These are phyloP conservation scores for Kluyveromyces sp. DNA, from an alignment of 1,139 yeast genomes.

Conservation along the genomic window DNA sequence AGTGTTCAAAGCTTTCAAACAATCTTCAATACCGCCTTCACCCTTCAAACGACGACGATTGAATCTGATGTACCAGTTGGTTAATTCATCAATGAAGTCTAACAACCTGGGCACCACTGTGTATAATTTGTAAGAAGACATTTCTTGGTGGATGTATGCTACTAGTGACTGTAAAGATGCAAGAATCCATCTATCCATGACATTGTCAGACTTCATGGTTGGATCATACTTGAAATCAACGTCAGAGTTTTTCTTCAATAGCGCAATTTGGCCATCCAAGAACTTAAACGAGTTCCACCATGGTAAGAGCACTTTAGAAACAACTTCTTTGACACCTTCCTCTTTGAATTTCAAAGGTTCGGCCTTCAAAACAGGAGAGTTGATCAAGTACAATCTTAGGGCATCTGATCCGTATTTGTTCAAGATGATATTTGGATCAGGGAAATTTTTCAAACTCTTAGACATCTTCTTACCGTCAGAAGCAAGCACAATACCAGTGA, in stretches of 20 bases:
- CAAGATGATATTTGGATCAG: constrained; percentile 81
- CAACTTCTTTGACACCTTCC: constrained; percentile 97
- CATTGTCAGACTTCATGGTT: constrained; percentile 60
- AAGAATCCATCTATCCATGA: constrained; percentile 95
- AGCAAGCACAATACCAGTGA: constrained; percentile 93
- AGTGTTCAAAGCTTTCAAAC: constrained; percentile 80
- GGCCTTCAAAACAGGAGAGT: constrained; percentile 95
- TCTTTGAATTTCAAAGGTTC: constrained; percentile 95
- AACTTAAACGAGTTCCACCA: constrained; percentile 98
- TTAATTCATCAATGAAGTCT: constrained; percentile 83
- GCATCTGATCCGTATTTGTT: constrained; percentile 97
- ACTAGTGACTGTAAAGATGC: constrained; percentile 91
- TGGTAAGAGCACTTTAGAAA: constrained; percentile 88
- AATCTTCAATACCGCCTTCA: constrained; percentile 76
- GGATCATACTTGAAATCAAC: constrained; percentile 70
- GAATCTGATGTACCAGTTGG: constrained; percentile 98
- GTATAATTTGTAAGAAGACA: constrained; percentile 82
- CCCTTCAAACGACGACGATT: constrained; percentile 98
- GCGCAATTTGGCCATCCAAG: constrained; percentile 87
- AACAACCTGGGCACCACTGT: constrained; percentile 93
- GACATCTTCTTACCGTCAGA: constrained; percentile 99
- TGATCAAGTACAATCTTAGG: constrained; percentile 86
- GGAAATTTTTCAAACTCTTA: constrained; percentile 94
- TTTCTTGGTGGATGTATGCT: constrained; percentile 78
- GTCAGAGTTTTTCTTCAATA: constrained; percentile 68